A percentile compares a stretch with the other conserved stretches of the same genome.
phyloP scores from a whole-genome alignment of 345 rosid species.

The Melastoma malabathricum region DNA sequence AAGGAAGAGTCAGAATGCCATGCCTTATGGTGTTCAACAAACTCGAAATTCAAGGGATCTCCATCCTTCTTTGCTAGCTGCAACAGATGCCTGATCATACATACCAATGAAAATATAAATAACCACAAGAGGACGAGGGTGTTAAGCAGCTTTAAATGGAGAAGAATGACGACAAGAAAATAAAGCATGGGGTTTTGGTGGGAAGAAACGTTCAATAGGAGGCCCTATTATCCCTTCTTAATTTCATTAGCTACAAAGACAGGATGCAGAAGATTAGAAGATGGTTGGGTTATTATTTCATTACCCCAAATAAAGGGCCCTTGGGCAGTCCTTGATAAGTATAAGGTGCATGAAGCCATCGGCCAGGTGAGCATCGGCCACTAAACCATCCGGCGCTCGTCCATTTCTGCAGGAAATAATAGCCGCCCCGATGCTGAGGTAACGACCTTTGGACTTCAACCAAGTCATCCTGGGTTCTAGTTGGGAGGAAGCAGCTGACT shows the following conservation, averaged over 20 bases:
- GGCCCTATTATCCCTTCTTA: no score
- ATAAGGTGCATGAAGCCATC: conserved; percentile 91
- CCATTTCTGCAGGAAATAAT: conserved; percentile 79
- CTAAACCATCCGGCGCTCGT: conserved; percentile 92
- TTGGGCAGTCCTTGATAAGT: conserved; percentile 75
- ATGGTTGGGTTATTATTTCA: conserved; percentile 2
- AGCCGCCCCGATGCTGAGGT: conserved; percentile 84
- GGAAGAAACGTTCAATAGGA: no score
- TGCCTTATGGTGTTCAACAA: conserved; percentile 89
- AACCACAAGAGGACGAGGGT: no score
- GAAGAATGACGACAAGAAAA: no score
- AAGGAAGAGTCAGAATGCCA: conserved; percentile 2
- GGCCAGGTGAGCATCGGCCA: conserved; percentile 88
- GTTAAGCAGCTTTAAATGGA: no score
- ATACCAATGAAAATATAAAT: no score
- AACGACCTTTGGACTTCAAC: conserved; percentile 53
- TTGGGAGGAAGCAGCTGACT: conserved; percentile 12
- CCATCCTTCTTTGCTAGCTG: conserved; percentile 81
- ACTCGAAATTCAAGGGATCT: conserved; percentile 59
- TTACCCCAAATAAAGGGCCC: conserved; percentile 74
- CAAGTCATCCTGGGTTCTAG: conserved; percentile 30
- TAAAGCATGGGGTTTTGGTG: no score
- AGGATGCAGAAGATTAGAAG: not conserved
- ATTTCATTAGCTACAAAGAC: not conserved
- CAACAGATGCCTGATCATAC: conserved; percentile 62